Percentiles rank a stretch among this genome's conserved stretches.
phyloP scores from a whole-genome alignment of 208 protist genomes.

The Wallacemonas rigidus region DNA sequence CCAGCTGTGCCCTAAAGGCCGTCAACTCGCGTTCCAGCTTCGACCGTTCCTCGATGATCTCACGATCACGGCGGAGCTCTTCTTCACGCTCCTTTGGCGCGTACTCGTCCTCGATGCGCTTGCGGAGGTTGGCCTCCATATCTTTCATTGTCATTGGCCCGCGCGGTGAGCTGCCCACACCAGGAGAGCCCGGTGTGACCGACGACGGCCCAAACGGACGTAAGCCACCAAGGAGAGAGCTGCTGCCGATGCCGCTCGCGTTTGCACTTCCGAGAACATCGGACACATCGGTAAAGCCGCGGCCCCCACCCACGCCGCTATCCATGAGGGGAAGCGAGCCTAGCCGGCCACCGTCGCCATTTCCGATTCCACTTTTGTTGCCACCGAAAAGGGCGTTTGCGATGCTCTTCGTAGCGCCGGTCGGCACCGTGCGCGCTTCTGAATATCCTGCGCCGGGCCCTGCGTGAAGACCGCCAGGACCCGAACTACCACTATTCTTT shows the following conservation, averaged over 20 bases:
- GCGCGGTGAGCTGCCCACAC: background rate
- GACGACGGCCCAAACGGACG: slow-evolving; percentile 8
- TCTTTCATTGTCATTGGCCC: slow-evolving; percentile 39
- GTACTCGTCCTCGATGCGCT: slow-evolving; percentile 59
- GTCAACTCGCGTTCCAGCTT: slow-evolving; percentile 21
- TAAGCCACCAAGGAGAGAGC: background rate
- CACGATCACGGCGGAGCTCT: slow-evolving; percentile 39
- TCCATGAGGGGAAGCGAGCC: slow-evolving; percentile 9
- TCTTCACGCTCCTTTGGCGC: slow-evolving; percentile 38
- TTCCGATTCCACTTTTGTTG: background rate
- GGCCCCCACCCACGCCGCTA: background rate
- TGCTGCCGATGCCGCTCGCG: slow-evolving; percentile 8
- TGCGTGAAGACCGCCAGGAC: too few relatives aligned
- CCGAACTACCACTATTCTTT: background rate
- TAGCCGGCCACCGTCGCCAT: slow-evolving; percentile 8
- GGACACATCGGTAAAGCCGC: slow-evolving; percentile 18
- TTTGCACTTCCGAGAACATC: slow-evolving; percentile 18
- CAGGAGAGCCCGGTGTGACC: background rate
- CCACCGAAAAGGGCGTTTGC: slow-evolving; percentile 34
- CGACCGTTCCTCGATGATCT: slow-evolving; percentile 25
- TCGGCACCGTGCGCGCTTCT: background rate
- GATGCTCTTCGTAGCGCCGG: slow-evolving; percentile 42
- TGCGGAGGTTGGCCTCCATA: slow-evolving; percentile 53
- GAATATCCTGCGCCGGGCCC: too few relatives aligned
- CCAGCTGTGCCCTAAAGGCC: slow-evolving; percentile 26